A percentile compares a stretch with the other conserved stretches of the same genome.
Conservation (phyloP, 345 rosid genomes). For the Murraya paniculata region DNA sequence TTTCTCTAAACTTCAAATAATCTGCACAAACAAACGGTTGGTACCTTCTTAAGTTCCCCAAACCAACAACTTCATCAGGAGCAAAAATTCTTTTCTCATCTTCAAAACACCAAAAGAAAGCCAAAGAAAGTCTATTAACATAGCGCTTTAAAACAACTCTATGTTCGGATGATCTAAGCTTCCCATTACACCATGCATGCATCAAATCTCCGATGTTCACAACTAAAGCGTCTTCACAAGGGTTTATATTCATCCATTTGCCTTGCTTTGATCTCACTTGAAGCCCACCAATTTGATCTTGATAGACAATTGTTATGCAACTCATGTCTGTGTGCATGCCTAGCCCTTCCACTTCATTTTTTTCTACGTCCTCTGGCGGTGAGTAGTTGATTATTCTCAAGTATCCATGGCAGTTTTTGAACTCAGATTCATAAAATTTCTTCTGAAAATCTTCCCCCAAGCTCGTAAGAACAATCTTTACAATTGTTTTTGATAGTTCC, state of each 20-base stretch:
- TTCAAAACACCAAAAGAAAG: constrained; percentile 30
- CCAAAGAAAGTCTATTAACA: constrained; percentile 19
- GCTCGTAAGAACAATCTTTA: constrained; percentile 8
- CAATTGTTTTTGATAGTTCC: constrained; percentile 11
- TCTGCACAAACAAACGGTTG: constrained; percentile 18
- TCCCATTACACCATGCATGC: constrained; percentile 30
- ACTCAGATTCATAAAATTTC: constrained; percentile 21
- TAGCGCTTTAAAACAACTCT: constrained; percentile 15
- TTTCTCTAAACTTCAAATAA: constrained; percentile 23
- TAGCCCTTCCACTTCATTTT: constrained; percentile 19
- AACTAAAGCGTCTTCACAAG: constrained; percentile 17
- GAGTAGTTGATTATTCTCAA: constrained; percentile 26
- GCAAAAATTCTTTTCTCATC: constrained; percentile 23
- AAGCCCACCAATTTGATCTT: constrained; percentile 27
- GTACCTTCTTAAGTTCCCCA: constrained; percentile 9
- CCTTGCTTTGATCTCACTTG: constrained; percentile 26
- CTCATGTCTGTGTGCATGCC: constrained; percentile 34
- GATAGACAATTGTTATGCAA: constrained; percentile 25
- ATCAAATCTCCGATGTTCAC: constrained; percentile 29
- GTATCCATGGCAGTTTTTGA: constrained; percentile 25
- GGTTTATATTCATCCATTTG: constrained; percentile 23
- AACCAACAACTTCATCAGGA: constrained; percentile 22
- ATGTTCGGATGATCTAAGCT: constrained; percentile 26
- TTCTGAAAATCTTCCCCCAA: constrained; percentile 12
- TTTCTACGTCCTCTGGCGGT: not conserved